Conservation (phyloP, 2,329 filamentous ascomycete species). For the Periconia macrospinosa region DNA sequence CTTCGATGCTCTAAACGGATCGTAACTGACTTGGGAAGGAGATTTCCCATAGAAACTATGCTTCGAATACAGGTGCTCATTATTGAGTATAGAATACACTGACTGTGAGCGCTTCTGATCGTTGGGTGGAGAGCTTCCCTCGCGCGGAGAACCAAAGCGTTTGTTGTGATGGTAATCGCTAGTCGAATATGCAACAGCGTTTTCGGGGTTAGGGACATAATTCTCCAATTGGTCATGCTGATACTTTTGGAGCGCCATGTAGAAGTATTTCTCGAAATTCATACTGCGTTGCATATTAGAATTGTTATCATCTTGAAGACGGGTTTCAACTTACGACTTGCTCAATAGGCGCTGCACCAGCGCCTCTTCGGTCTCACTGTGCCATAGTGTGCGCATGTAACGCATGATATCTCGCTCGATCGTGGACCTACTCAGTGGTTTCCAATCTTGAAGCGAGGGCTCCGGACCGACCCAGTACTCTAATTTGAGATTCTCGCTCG, state of each 20-base stretch:
- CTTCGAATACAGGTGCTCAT: slow-evolving; percentile 53
- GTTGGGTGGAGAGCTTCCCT: slow-evolving; percentile 30
- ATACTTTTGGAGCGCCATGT: slow-evolving; percentile 80
- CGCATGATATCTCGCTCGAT: slow-evolving; percentile 81
- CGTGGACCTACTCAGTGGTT: slow-evolving; percentile 63
- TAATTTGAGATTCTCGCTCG: slow-evolving; percentile 51
- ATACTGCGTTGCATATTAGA: slow-evolving; percentile 50
- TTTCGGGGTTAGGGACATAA: slow-evolving; percentile 69
- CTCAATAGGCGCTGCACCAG: slow-evolving; percentile 68
- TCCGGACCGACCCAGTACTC: slow-evolving; percentile 56
- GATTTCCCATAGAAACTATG: slow-evolving; percentile 53
- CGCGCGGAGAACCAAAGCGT: slow-evolving; percentile 19
- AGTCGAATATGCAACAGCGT: slow-evolving; percentile 72
- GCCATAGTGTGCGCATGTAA: slow-evolving; percentile 89
- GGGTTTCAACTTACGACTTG: slow-evolving; percentile 41
- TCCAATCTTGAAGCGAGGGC: slow-evolving; percentile 63
- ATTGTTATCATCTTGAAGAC: not conserved
- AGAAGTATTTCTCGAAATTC: slow-evolving; percentile 94
- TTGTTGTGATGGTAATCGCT: slow-evolving; percentile 75
- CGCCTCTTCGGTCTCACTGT: slow-evolving; percentile 74
- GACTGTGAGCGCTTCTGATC: slow-evolving; percentile 53
- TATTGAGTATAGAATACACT: slow-evolving; percentile 59
- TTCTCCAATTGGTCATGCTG: slow-evolving; percentile 84
- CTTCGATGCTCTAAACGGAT: slow-evolving; percentile 76
- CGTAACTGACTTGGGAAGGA: slow-evolving; percentile 67